Base-by-base conservation (phyloP, 768 basidiomycete genomes). In the Calocybe cyanea region DNA sequence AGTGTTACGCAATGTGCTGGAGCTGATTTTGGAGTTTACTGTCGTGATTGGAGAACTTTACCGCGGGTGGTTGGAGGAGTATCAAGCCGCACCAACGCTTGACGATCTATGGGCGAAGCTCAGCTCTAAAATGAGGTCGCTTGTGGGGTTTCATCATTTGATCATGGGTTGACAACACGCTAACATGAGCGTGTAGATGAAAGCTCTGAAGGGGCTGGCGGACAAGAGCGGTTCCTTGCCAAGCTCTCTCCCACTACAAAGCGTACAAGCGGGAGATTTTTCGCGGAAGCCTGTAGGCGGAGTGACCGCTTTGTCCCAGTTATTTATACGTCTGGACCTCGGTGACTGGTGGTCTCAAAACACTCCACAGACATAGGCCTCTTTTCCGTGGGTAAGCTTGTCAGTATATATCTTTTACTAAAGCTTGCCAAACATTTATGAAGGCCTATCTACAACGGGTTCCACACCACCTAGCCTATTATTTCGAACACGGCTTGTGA, bases 11-110 rank as follows among this genome's bases (percentile, higher is more conserved):
- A 73, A 75, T 19, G 71, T 75, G 23, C 64, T 91, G 49, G 83
- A 86, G 56, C 59, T 79, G 30, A 72, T 89, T 3, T 68, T 92
- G 36, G 81, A 86, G 43, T 77, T 87, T 50, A 76, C 80, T 19
- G 68, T 85, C 18, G 67, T 87, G 18, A 74, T 81, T 0, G 81
- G 83, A 6, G 83, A 85, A 42, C 56, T 84, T 3, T 71, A 71
- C 51, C 66, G 74, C 17, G 75, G 71, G 1, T 65, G 73, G 15
- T 37, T 85, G 52, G 64, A 80, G 50, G 87, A 89, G 52, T 80
- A 85, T 56, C 68, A 78, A 47, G 87, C 84, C n/a, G 75, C 74
- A 4, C 69, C 71, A 1, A 45, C 67, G 49, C 66, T 88, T 2
- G 77, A 79, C 37, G 71, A 77, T 7, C 63, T 87, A 3, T 78